Evolutionary conservation across 805 yeast species (phyloP).

Genomic region (Kodamaea neixiangensis): DNA sequence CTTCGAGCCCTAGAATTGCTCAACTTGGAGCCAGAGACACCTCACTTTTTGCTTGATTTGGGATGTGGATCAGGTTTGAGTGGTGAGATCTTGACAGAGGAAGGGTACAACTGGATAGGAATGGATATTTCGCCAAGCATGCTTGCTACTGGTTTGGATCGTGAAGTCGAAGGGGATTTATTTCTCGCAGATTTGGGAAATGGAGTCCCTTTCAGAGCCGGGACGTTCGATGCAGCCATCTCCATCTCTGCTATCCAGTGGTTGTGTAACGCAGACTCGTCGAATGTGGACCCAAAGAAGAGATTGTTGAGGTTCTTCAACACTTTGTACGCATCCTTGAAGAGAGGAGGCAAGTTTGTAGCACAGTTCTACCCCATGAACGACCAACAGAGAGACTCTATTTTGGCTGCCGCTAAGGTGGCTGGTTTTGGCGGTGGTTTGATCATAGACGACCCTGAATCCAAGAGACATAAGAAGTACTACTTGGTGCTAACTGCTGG

Average conservation of each 20-base stretch:
- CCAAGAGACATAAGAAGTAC: slow-evolving; percentile 86
- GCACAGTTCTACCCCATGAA: slow-evolving; percentile 96
- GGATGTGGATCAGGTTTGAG: slow-evolving; percentile 98
- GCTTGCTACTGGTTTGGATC: slow-evolving; percentile 91
- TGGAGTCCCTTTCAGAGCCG: slow-evolving; percentile 95
- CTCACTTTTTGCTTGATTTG: slow-evolving; percentile 78
- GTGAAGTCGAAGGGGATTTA: slow-evolving; percentile 92
- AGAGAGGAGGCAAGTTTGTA: slow-evolving; percentile 94
- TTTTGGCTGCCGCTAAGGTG: slow-evolving; percentile 81
- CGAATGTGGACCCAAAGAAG: slow-evolving; percentile 78
- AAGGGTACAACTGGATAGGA: slow-evolving; percentile 93
- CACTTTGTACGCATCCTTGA: slow-evolving; percentile 80
- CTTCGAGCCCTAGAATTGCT: slow-evolving; percentile 86
- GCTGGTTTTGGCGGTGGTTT: slow-evolving; percentile 97
- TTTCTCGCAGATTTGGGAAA: slow-evolving; percentile 90
- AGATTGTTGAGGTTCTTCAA: slow-evolving; percentile 83
- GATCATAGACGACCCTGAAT: slow-evolving; percentile 90
- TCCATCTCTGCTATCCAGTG: slow-evolving; percentile 95
- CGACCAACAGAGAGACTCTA: slow-evolving; percentile 78
- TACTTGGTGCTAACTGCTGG: slow-evolving; percentile 91
- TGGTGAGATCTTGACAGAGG: slow-evolving; percentile 92
- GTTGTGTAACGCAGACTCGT: slow-evolving; percentile 94
- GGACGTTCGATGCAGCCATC: slow-evolving; percentile 94
- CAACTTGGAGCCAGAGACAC: slow-evolving; percentile 60
- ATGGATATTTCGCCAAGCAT: slow-evolving; percentile 95